Evolutionary conservation across 208 protist species (phyloP).

Genomic region (Leishmania tropica): DNA sequence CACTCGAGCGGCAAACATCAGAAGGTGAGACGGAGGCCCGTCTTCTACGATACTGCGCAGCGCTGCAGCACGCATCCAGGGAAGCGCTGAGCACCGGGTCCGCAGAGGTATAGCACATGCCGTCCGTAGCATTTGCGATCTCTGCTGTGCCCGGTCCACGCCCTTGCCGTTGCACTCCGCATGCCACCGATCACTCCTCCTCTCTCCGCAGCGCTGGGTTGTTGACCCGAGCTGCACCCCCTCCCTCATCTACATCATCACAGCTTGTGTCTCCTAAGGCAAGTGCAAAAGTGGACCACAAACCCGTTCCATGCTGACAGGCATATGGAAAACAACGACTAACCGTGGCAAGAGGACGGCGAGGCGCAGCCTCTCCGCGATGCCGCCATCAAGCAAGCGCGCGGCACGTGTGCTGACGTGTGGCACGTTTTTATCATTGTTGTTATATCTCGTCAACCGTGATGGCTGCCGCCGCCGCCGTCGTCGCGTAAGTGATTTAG

Average conservation of each 20-base stretch:
- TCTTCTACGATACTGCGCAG: constrained; percentile 54
- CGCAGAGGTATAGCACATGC: neutral
- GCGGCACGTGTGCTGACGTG: neutral
- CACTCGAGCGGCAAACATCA: constrained; percentile 28
- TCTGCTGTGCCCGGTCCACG: neutral
- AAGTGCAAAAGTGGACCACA: neutral
- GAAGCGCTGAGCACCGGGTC: neutral
- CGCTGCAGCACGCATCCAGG: constrained; percentile 28
- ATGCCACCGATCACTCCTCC: neutral
- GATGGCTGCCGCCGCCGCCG: neutral
- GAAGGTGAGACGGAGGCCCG: constrained; percentile 29
- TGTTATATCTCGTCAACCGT: neutral
- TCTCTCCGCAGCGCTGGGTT: neutral
- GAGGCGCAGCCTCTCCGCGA: neutral
- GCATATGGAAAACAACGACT: neutral
- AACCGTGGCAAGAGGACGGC: neutral
- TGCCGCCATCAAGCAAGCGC: neutral
- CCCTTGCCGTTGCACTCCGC: neutral
- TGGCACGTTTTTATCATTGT: neutral
- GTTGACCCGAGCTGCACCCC: neutral
- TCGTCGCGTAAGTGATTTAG: neutral
- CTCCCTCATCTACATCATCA: neutral
- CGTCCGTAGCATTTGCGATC: neutral
- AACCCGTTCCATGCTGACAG: neutral
- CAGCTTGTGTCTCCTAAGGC: neutral